phyloP scores from a whole-genome alignment of 2,329 filamentous ascomycete species.

The Pseudogymnoascus sp. region DNA sequence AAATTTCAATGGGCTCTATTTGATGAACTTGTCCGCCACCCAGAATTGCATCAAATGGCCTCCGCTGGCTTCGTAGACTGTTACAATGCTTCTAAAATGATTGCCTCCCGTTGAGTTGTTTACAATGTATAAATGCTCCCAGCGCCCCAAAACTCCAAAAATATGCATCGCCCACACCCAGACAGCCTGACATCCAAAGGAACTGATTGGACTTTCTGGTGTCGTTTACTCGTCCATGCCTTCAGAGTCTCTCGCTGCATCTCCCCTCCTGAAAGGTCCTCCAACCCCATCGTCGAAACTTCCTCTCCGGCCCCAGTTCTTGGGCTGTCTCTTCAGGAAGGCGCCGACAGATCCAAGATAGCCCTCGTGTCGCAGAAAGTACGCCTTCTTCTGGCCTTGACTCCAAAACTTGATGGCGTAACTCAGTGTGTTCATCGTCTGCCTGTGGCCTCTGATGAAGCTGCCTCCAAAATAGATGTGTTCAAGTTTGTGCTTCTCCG shows the following conservation, averaged over 20 bases:
- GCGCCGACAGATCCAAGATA: constrained; percentile 92
- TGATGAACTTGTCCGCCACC: not conserved
- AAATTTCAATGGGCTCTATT: not conserved
- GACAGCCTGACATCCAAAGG: not conserved
- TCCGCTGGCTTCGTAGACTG: constrained; percentile 6
- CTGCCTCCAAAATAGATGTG: constrained; percentile 97
- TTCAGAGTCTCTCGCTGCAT: not conserved
- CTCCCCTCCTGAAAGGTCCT: not conserved
- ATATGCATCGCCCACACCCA: not conserved
- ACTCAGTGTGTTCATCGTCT: constrained; percentile 95
- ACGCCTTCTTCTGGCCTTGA: constrained; percentile 86
- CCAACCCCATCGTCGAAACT: constrained; percentile 38
- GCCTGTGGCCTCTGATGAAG: constrained; percentile 90
- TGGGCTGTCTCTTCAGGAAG: constrained; percentile 83
- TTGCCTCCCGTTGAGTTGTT: constrained; percentile 4
- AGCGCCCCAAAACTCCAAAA: not conserved
- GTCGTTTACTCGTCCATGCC: not conserved
- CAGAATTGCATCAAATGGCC: constrained; percentile 3
- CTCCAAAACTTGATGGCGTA: constrained; percentile 99
- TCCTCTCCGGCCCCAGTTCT: constrained; percentile 80
- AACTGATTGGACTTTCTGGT: not conserved
- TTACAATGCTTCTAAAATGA: constrained; percentile 7
- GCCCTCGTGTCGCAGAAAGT: constrained; percentile 90
- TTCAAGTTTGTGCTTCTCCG: constrained; percentile 82
- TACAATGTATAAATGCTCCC: constrained; percentile 3